Base-by-base conservation (phyloP, 192 early-diverging fungal species). In the Entomortierella parvispora region DNA sequence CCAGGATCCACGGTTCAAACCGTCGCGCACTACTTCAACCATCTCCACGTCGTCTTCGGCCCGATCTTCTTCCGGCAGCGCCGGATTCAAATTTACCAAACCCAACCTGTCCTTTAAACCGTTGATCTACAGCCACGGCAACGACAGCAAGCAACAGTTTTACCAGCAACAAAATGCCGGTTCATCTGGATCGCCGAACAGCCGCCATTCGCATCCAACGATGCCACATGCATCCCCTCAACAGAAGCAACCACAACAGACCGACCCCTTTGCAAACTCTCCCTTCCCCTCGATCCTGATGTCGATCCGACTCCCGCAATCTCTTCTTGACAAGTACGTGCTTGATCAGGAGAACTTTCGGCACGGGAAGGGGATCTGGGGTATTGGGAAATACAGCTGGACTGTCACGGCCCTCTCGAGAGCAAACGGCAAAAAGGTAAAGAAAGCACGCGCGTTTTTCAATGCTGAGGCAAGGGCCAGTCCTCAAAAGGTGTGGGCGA, bases 21-120 rank as follows among this genome's bases (percentile, higher is more conserved):
- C 54, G 7, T 64, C 65, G 5, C 74, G 74, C 26, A 49, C 65
- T 7, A 64, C 66, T 0, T 77, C 74, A 10, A 54, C 60, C 11
- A 52, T 68, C 18, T 76, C 37, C 37, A 40, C 71, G 3, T 54
- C 58, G 17, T 57, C 65, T 29, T 77, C 74, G 74, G 74, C 65
- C 74, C 74, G 74, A 68, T 76, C 72, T 77, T 77, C 74, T 77
- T 77, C 74, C 74, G 74, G 65, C 4, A 77, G 58, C 45, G 54
- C 58, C 42, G 65, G 74, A 61, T 77, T 77, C 58, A 77, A 63
- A 47, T 77, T 77, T 63, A 10, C 60, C 18, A 71, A 71, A 57
- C 68, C 68, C 33, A 69, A 62, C 68, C 28, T 71, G 54, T 66
- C 70, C 11, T 76, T 77, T 43, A 77, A 77, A 42, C 65, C 72